phyloP scores from a whole-genome alignment of 2,329 filamentous ascomycete genomes.

The Venturia nashicola region DNA sequence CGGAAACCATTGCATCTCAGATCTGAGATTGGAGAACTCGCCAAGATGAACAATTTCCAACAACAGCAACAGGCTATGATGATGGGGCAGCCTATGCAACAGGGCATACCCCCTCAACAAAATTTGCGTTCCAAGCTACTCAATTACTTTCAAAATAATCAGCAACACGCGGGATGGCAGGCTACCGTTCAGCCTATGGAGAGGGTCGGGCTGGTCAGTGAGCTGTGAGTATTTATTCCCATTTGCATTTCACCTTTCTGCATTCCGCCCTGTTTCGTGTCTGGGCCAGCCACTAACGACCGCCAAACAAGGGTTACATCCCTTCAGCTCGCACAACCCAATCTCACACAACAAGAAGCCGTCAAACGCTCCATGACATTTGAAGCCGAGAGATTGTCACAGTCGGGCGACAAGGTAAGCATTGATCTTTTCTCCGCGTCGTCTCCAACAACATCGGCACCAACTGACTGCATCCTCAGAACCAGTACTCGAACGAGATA shows the following conservation, averaged over 20 bases:
- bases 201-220: background rate
- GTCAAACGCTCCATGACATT: conserved; percentile 1
- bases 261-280: background rate
- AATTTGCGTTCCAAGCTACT: background rate
- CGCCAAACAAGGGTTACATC: conserved; percentile 3
- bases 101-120: background rate
- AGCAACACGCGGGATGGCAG: background rate
- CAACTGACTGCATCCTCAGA: background rate
- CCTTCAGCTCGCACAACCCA: background rate
- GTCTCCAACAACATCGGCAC: background rate
- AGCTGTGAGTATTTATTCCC: background rate
- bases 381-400: background rate
- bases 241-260: background rate
- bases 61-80: conserved; percentile 5
- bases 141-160: background rate
- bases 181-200: background rate
- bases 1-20: background rate
- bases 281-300: background rate
- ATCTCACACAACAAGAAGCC: background rate
- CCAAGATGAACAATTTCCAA: background rate
- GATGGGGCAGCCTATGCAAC: conserved; percentile 1
- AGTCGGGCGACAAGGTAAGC: conserved; percentile 1
- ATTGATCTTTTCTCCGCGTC: no score
- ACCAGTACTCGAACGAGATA: background rate
- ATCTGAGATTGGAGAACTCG: background rate